Percentiles rank a stretch among this genome's conserved stretches.
Conservation (phyloP, 2,329 filamentous ascomycete species). For the Claviceps purpurea region DNA sequence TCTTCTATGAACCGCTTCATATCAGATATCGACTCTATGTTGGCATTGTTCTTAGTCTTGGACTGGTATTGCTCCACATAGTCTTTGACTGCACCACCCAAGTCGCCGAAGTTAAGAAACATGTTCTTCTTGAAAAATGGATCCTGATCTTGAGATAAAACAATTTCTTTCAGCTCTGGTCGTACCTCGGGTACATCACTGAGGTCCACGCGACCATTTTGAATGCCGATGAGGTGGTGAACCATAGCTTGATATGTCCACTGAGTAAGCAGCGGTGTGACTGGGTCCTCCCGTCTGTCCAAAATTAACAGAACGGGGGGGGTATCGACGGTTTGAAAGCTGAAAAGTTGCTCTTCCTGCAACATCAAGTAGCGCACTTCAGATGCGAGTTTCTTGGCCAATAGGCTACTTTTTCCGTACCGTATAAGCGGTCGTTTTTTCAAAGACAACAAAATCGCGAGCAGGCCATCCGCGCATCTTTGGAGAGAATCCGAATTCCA, state of each 20-base stretch:
- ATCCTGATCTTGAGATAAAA: constrained; percentile 91
- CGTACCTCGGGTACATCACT: constrained; percentile 71
- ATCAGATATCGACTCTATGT: constrained; percentile 92
- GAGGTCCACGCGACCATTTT: constrained; percentile 87
- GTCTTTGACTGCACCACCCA: constrained; percentile 93
- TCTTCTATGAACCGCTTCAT: constrained; percentile 99
- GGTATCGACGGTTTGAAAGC: constrained; percentile 90
- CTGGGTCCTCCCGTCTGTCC: constrained; percentile 84
- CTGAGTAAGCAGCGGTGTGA: constrained; percentile 86
- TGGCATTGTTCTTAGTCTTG: constrained; percentile 91
- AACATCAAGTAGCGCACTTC: constrained; percentile 88
- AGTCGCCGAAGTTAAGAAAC: constrained; percentile 93
- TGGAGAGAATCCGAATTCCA: constrained; percentile 89
- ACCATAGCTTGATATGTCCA: constrained; percentile 99
- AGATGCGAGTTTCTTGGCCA: constrained; percentile 85
- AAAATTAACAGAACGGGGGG: constrained; percentile 83
- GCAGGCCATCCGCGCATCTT: constrained; percentile 71
- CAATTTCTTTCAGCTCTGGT: constrained; percentile 83
- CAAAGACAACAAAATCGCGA: constrained; percentile 71
- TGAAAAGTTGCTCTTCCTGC: constrained; percentile 92
- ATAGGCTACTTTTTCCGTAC: constrained; percentile 78
- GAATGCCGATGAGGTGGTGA: constrained; percentile 84
- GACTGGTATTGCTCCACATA: constrained; percentile 98
- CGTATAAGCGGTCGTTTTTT: constrained; percentile 96
- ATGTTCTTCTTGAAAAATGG: constrained; percentile 99